Evolutionary conservation across 2,329 filamentous ascomycete genomes (phyloP), one percentile per base, ranked within the genome.

Genomic region (Epichloe hybrida): DNA sequence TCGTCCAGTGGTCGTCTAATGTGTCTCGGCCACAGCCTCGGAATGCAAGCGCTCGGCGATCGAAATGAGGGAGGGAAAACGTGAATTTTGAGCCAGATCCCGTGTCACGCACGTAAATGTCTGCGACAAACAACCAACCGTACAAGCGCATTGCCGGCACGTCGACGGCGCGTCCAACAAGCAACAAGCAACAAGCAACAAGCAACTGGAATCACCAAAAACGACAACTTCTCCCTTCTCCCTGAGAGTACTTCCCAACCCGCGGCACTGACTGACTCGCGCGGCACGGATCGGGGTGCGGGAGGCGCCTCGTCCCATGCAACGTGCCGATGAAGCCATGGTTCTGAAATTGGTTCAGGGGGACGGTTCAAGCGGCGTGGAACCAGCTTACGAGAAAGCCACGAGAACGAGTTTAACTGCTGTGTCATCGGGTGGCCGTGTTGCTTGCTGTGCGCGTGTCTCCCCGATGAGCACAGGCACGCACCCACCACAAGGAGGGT

Each of bases 211-310:
- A n/a, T n/a, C 36, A 38, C 36, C n/a, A 38, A 38, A 7, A 17
- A 17, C 17, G 17, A 17, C 5, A 13, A 13, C 36, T 38, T 38
- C 36, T 12, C 20, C 17, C 12, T 20, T 20, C 20, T 11, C 40
- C 20, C 20, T 41, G 27, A 31, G 27, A 31, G 8, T 17, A 31
- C 27, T 31, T 20, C 36, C 27, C 9, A 13, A 20, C 31, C 20
- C 38, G 40, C 31, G 23, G 15, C 31, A 20, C 37, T 51, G 46
- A 20, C 37, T 51, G 46, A 51, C 41, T 53, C 49, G 49, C 34
- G 52, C 46, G 52, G 52, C 45, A 53, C 51, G 51, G 48, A 49
- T 53, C 52, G 52, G 46, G 31, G 37, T 35, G 46, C 52, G 52
- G 52, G 46, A 51, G 52, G 52, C 49, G 49, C 45, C 46, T 39